Conservation (phyloP, 2,329 filamentous ascomycete species). For the Epichloe baconii region DNA sequence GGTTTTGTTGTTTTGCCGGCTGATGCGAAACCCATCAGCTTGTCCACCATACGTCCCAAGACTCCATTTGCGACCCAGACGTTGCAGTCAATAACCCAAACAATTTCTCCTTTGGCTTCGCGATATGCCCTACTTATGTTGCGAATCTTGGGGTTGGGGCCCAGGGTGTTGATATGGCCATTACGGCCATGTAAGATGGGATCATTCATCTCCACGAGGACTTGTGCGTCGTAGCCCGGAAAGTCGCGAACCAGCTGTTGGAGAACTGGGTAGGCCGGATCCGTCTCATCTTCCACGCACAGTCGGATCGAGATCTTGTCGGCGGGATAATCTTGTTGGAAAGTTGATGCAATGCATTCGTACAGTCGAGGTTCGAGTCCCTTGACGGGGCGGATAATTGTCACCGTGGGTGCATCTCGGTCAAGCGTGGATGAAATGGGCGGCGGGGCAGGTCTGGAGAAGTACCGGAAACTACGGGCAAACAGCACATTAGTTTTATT, state of each 20-base stretch:
- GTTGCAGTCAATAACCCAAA: slow-evolving; percentile 96
- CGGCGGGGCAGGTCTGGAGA: slow-evolving; percentile 34
- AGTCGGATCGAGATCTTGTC: slow-evolving; percentile 68
- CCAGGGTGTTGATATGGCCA: slow-evolving; percentile 46
- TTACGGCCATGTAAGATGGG: slow-evolving; percentile 46
- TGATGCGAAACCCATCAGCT: slow-evolving; percentile 54
- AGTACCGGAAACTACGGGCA: slow-evolving; percentile 33
- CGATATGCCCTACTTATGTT: slow-evolving; percentile 91
- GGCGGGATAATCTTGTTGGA: slow-evolving; percentile 67
- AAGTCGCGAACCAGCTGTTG: slow-evolving; percentile 61
- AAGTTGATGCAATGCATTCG: slow-evolving; percentile 80
- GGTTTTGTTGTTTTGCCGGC: slow-evolving; percentile 35
- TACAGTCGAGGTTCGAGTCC: slow-evolving; percentile 82
- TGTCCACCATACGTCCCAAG: slow-evolving; percentile 79
- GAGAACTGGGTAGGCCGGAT: slow-evolving; percentile 67
- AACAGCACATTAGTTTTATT: not conserved
- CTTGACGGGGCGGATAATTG: slow-evolving; percentile 85
- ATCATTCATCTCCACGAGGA: slow-evolving; percentile 76
- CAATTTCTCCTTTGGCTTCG: slow-evolving; percentile 72
- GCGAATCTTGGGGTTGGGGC: slow-evolving; percentile 95
- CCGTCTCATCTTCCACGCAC: slow-evolving; percentile 61
- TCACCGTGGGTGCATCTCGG: slow-evolving; percentile 60
- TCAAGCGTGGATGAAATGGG: slow-evolving; percentile 38
- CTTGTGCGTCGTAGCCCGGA: slow-evolving; percentile 52
- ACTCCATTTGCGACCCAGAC: slow-evolving; percentile 77